phyloP scores from a whole-genome alignment of 2,329 filamentous ascomycete genomes.

The Fusarium domesticum region DNA sequence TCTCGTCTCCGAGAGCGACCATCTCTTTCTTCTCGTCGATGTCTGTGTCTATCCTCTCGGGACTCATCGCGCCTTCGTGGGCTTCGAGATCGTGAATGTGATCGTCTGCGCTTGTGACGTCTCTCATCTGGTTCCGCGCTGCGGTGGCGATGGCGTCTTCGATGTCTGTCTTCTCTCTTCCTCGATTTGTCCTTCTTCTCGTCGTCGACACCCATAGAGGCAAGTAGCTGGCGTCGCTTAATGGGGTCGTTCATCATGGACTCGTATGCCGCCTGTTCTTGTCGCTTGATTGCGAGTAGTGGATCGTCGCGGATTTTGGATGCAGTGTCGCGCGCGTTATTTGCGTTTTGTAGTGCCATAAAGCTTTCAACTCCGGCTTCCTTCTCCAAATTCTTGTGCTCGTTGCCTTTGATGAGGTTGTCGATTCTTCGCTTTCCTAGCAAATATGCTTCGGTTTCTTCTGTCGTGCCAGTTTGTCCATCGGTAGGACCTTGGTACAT shows the following conservation, averaged over 20 bases:
- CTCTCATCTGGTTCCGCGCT: slow-evolving; percentile 40
- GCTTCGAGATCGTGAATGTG: slow-evolving; percentile 45
- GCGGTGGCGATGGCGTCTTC: slow-evolving; percentile 44
- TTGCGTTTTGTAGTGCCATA: slow-evolving; percentile 64
- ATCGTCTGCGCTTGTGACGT: slow-evolving; percentile 43
- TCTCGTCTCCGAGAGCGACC: too few relatives aligned
- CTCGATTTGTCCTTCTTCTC: slow-evolving; percentile 41
- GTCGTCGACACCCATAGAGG: slow-evolving; percentile 55
- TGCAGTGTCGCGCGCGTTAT: slow-evolving; percentile 74
- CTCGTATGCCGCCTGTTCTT: slow-evolving; percentile 79
- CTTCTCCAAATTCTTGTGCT: slow-evolving; percentile 79
- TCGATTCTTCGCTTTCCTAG: slow-evolving; percentile 92
- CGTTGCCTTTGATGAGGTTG: slow-evolving; percentile 72
- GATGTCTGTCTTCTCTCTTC: slow-evolving; percentile 36
- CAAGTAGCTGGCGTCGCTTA: slow-evolving; percentile 64
- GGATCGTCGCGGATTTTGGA: slow-evolving; percentile 89
- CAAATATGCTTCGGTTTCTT: slow-evolving; percentile 92
- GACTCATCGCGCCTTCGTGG: slow-evolving; percentile 35
- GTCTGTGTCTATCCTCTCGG: slow-evolving; percentile 29
- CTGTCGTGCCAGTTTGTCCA: slow-evolving; percentile 71
- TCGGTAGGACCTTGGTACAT: slow-evolving; percentile 90
- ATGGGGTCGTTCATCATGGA: slow-evolving; percentile 76
- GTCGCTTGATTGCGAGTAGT: slow-evolving; percentile 85
- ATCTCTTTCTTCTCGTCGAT: slow-evolving; percentile 15
- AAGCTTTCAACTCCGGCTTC: slow-evolving; percentile 58